Base-by-base conservation (phyloP, 331 rosid genomes). In the Saraca asoca region DNA sequence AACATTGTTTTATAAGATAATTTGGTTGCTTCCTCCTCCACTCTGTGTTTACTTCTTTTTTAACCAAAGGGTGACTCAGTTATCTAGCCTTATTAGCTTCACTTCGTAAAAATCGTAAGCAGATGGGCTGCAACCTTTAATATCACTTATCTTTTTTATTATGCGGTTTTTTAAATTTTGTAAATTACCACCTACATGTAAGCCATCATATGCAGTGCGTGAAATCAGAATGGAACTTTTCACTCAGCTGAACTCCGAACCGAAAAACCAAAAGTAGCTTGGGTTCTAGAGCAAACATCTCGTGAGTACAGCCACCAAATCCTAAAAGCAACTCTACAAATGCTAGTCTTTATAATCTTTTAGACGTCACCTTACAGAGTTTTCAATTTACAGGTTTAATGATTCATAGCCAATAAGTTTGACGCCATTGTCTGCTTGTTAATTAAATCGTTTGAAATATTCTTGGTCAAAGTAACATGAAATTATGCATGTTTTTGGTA, bases 331-430 rank as follows among this genome's bases (percentile, higher is more conserved):
- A 35, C 33, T 42, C 52, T 14, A 20, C 24, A 49, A n/a, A 18
- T 2, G 24, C 0, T 10, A 10, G 11, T 62, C 39, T 81, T n/a
- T n/a, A n/a, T n/a, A n/a, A n/a, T n/a, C n/a, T 67, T 79, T 75
- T 62, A 18, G 17, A 57, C 16, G 20, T 76, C 81, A 76, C 85
- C 81, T 76, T 80, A 44, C 35, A 10, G 7, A 24, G 3, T 19
- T 67, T 29, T 33, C 24, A 49, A 79, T 76, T 80, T 71, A 71
- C 79, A 62, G 85, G 63, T 80, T 42, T n/a, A 62, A 50, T 24
- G 31, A 3, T 3, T 24, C 31, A 24, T 24, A 24, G 31, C 31
- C 31, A 24, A 24, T 3, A 24, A 24, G 31, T 24, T 24, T 24
- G 31, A 69, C 57, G 51, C 76, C 72, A 63, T 39, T 69, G 20